Percentiles rank a stretch among this genome's conserved stretches.
phyloP scores from a whole-genome alignment of 2,329 filamentous ascomycete genomes.

The Fusarium nodosum region DNA sequence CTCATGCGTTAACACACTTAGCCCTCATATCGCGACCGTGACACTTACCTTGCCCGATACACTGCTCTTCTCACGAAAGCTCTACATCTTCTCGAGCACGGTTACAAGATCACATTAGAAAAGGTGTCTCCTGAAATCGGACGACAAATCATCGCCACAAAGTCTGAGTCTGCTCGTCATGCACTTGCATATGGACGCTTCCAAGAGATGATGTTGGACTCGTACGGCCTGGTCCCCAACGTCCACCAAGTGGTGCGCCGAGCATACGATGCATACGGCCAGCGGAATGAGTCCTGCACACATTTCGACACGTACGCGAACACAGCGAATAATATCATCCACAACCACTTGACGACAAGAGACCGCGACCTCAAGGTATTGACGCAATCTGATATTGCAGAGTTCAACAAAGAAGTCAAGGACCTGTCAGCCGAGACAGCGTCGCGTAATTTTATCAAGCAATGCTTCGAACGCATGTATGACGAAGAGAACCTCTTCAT shows the following conservation, averaged over 20 bases:
- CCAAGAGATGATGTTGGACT: constrained; percentile 69
- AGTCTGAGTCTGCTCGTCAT: constrained; percentile 71
- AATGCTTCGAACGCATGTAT: constrained; percentile 70
- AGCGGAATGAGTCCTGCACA: constrained; percentile 58
- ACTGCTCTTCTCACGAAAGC: constrained; percentile 80
- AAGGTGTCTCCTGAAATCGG: constrained; percentile 68
- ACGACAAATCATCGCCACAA: constrained; percentile 66
- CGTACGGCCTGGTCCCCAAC: constrained; percentile 69
- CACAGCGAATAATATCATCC: constrained; percentile 67
- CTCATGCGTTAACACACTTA: constrained; percentile 52
- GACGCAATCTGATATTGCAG: constrained; percentile 66
- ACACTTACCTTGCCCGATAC: constrained; percentile 89
- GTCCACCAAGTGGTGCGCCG: constrained; percentile 65
- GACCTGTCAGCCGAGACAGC: constrained; percentile 66
- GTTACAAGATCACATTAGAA: constrained; percentile 66
- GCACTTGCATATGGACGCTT: constrained; percentile 72
- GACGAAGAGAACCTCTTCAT: constrained; percentile 67
- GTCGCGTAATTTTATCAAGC: constrained; percentile 70
- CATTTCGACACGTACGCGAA: constrained; percentile 67
- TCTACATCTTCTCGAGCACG: constrained; percentile 72
- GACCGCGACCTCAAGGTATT: constrained; percentile 67
- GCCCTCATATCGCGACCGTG: constrained; percentile 87
- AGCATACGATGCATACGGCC: constrained; percentile 67
- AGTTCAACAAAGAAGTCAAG: constrained; percentile 67
- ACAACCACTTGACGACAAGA: constrained; percentile 65